These are phyloP conservation scores for Quercus berberidifolia DNA, from an alignment of 306 rosid genomes.

Conservation along the genomic window DNA sequence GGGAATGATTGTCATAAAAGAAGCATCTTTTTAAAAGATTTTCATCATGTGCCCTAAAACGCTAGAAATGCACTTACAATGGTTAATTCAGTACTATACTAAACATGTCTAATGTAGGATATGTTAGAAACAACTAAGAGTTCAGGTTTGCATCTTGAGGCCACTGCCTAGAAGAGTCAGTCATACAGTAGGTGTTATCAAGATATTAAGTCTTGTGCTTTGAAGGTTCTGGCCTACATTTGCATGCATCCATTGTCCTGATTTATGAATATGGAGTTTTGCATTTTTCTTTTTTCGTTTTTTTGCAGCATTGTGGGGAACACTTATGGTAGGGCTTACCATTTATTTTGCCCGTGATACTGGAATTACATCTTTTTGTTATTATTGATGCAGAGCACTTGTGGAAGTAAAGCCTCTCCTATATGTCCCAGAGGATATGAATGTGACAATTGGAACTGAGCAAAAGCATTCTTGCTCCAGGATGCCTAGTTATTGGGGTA, in stretches of 20 bases:
- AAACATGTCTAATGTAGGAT: not conserved
- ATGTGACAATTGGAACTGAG: conserved; percentile 21
- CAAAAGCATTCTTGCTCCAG: conserved; percentile 28
- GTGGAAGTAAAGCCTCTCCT: conserved; percentile 91
- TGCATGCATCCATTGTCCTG: not conserved
- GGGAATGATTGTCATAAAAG: too few species aligned
- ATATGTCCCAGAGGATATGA: conserved; percentile 58
- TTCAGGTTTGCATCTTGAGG: not conserved
- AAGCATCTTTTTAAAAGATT: too few species aligned
- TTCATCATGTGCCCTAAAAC: too few species aligned
- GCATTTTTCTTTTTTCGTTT: not conserved
- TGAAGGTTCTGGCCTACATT: not conserved
- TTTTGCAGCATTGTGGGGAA: not conserved
- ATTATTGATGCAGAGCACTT: conserved; percentile 51
- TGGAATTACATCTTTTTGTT: conserved; percentile 11
- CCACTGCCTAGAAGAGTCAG: not conserved
- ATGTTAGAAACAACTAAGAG: not conserved
- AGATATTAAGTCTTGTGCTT: not conserved
- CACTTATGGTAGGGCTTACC: not conserved
- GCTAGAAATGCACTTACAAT: too few species aligned
- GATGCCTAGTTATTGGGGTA: conserved; percentile 50
- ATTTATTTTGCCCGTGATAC: not conserved
- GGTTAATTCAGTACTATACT: too few species aligned
- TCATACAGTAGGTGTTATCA: too few species aligned
- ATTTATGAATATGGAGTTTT: not conserved